phyloP scores from a whole-genome alignment of 2,329 filamentous ascomycete genomes.

The Macrophomina phaseolina region DNA sequence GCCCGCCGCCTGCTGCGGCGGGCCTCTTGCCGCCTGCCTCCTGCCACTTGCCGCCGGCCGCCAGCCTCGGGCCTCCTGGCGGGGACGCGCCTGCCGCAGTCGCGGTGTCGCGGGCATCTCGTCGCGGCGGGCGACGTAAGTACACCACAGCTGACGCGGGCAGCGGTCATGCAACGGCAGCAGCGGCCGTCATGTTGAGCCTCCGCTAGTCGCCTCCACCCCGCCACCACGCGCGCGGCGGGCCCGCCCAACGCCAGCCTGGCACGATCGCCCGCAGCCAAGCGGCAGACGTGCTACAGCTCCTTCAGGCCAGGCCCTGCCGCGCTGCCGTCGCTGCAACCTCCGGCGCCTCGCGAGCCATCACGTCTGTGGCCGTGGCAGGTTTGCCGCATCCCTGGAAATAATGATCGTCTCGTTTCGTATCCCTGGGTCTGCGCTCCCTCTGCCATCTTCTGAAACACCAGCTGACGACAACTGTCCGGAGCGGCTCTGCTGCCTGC shows the following conservation, averaged over 20 bases:
- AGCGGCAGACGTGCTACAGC: slow-evolving; percentile 9
- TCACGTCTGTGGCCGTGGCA: slow-evolving; percentile 10
- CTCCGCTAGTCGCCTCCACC: slow-evolving; percentile 9
- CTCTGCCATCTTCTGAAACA: slow-evolving; percentile 22
- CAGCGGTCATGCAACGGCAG: slow-evolving; percentile 18
- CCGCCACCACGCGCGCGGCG: slow-evolving; percentile 11
- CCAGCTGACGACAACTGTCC: slow-evolving; percentile 24
- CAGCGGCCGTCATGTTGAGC: slow-evolving; percentile 17
- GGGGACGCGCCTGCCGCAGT: neutral
- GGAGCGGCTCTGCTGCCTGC: slow-evolving; percentile 8
- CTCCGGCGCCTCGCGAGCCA: slow-evolving; percentile 1
- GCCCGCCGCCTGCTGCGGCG: neutral
- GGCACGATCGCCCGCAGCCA: slow-evolving; percentile 17
- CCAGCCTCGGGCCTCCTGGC: neutral
- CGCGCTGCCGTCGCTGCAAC: neutral
- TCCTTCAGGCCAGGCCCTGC: neutral
- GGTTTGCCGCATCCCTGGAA: slow-evolving; percentile 20
- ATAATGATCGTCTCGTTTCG: slow-evolving; percentile 25
- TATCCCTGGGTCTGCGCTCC: slow-evolving; percentile 7
- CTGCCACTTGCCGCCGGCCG: neutral
- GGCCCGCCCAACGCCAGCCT: slow-evolving; percentile 12
- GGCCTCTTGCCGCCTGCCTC: too few species aligned
- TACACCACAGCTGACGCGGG: neutral
- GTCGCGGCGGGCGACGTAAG: neutral
- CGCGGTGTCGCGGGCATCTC: neutral